A percentile compares a stretch with the other conserved stretches of the same genome.
Evolutionary conservation across 202 grass and related monocot species (phyloP).

Genomic region (Alloteropsis angusta): DNA sequence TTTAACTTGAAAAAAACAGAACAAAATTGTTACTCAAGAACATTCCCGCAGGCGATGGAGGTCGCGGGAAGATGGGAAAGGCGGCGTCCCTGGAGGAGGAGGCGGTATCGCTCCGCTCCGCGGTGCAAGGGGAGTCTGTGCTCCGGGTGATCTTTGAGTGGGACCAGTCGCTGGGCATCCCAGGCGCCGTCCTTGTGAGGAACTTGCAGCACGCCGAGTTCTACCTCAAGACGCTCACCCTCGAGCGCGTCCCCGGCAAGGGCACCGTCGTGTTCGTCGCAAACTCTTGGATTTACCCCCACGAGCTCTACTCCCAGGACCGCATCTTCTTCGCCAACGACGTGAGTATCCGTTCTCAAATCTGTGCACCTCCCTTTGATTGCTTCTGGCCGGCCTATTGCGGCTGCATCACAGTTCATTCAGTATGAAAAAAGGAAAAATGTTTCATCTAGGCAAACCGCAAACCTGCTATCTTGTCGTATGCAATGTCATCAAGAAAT

Average conservation of each 20-base stretch:
- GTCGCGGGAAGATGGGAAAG: constrained; percentile 39
- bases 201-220: constrained; percentile 55
- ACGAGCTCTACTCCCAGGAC: constrained; percentile 23
- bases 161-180: constrained; percentile 61
- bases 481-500: background rate
- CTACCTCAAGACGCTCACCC: constrained; percentile 65
- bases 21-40: too few relatives aligned
- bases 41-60: constrained; percentile 35
- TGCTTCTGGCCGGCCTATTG: background rate
- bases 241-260: constrained; percentile 56
- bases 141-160: constrained; percentile 62
- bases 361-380: background rate
- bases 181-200: constrained; percentile 59
- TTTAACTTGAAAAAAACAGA: background rate
- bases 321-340: constrained; percentile 81
- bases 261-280: constrained; percentile 67
- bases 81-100: constrained; percentile 47
- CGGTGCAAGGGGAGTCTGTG: constrained; percentile 35
- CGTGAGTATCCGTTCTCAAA: constrained; percentile 24
- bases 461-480: too few relatives aligned
- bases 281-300: constrained; percentile 78
- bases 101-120: constrained; percentile 28
- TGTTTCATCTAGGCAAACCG: too few relatives aligned
- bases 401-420: background rate
- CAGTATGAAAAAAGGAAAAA: too few relatives aligned